Evolutionary conservation across 2,329 filamentous ascomycete species (phyloP).

Genomic region (Colletotrichum incanum): DNA sequence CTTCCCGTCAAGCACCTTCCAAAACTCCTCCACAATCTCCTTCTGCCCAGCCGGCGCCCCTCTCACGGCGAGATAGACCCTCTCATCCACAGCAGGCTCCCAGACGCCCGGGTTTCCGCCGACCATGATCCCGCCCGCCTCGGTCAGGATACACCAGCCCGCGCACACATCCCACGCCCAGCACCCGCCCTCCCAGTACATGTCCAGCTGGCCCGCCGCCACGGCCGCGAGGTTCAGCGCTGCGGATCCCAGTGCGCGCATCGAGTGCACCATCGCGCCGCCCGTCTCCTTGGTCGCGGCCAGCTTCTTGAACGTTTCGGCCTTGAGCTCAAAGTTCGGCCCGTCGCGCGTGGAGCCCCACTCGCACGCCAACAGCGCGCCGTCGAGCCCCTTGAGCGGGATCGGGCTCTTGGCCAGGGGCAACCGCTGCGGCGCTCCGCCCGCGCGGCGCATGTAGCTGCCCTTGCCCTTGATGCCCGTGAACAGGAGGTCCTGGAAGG

Average conservation of each 20-base stretch:
- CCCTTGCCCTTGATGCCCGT: slow-evolving; percentile 79
- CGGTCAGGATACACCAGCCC: slow-evolving; percentile 82
- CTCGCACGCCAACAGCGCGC: slow-evolving; percentile 78
- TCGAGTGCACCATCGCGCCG: slow-evolving; percentile 82
- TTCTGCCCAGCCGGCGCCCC: slow-evolving; percentile 73
- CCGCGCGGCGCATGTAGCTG: slow-evolving; percentile 69
- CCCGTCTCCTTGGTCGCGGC: slow-evolving; percentile 72
- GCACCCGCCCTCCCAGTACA: slow-evolving; percentile 88
- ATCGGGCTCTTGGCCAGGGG: slow-evolving; percentile 64
- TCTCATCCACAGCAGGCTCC: slow-evolving; percentile 72
- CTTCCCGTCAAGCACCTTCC: slow-evolving; percentile 71
- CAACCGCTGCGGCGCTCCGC: slow-evolving; percentile 55
- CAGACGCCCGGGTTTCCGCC: slow-evolving; percentile 82
- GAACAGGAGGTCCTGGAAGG: slow-evolving; percentile 79
- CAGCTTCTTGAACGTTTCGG: slow-evolving; percentile 75
- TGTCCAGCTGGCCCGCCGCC: slow-evolving; percentile 79
- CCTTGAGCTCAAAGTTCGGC: slow-evolving; percentile 80
- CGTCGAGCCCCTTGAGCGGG: slow-evolving; percentile 73
- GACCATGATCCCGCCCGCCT: slow-evolving; percentile 82
- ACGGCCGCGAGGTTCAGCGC: slow-evolving; percentile 83
- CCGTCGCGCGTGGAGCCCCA: slow-evolving; percentile 81
- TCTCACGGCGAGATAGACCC: slow-evolving; percentile 75
- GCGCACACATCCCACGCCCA: slow-evolving; percentile 91
- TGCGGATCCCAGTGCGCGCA: slow-evolving; percentile 80
- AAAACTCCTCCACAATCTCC: slow-evolving; percentile 76